Percentiles rank a stretch among this genome's conserved stretches.
Conservation (phyloP, 495 filamentous ascomycete species). For the Neurospora sublineolata region DNA sequence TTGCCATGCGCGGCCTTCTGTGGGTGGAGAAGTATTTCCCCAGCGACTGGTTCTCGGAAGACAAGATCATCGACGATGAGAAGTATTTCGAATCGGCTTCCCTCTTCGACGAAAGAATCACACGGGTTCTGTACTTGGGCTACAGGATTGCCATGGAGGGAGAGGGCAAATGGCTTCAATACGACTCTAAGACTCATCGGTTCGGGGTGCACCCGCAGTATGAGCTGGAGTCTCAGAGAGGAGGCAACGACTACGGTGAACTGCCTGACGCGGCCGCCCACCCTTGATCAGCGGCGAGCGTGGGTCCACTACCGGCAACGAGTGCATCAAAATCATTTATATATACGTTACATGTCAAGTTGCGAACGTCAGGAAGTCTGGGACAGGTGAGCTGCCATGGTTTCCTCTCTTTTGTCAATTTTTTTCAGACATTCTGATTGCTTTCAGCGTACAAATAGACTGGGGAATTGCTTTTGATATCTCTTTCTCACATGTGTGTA, state of each 20-base stretch:
- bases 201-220: conserved; percentile 24
- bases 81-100: conserved; percentile 58
- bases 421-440: not conserved
- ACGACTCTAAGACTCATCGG: conserved; percentile 16
- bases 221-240: conserved; percentile 7
- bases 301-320: not conserved
- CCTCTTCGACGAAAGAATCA: conserved; percentile 51
- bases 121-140: conserved; percentile 67
- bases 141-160: conserved; percentile 38
- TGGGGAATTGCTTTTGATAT: not conserved
- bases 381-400: not conserved
- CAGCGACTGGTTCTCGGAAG: conserved; percentile 53
- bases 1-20: conserved; percentile 59
- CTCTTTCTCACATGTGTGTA: not conserved
- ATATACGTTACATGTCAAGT: not conserved
- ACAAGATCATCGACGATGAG: conserved; percentile 65
- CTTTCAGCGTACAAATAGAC: not conserved
- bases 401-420: not conserved
- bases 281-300: not conserved
- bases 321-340: not conserved
- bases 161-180: conserved; percentile 24
- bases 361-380: not conserved
- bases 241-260: conserved; percentile 15
- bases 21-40: conserved; percentile 65
- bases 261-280: conserved; percentile 14